Conservation (phyloP, 495 filamentous ascomycete species). For the Melanomma pulvis-pyrius region DNA sequence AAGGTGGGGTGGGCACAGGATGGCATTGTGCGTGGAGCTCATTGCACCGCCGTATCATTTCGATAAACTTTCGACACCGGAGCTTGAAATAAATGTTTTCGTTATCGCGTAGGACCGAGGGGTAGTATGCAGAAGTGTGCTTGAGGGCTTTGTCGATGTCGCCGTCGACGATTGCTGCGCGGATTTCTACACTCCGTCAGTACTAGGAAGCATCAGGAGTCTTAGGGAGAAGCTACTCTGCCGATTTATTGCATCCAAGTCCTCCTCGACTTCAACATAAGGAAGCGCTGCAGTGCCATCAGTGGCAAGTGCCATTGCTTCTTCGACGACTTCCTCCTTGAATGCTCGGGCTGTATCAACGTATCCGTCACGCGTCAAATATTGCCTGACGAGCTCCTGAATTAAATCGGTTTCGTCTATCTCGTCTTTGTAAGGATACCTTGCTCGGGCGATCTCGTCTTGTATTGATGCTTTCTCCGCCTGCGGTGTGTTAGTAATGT, state of each 20-base stretch:
- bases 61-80: slow-evolving; percentile 88
- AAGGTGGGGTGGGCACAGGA: slow-evolving; percentile 32
- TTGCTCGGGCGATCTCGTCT: slow-evolving; percentile 20
- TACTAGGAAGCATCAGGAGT: background rate
- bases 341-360: slow-evolving; percentile 93
- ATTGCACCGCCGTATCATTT: slow-evolving; percentile 88
- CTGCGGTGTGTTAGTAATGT: background rate
- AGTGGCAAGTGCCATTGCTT: slow-evolving; percentile 59
- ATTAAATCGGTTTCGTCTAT: slow-evolving; percentile 74
- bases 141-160: slow-evolving; percentile 90
- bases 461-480: slow-evolving; percentile 25
- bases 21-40: slow-evolving; percentile 47
- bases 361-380: slow-evolving; percentile 92
- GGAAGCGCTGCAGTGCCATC: slow-evolving; percentile 54
- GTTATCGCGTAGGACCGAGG: slow-evolving; percentile 78
- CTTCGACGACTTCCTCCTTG: slow-evolving; percentile 75
- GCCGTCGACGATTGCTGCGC: slow-evolving; percentile 85
- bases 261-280: slow-evolving; percentile 76
- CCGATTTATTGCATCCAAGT: slow-evolving; percentile 81
- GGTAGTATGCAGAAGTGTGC: slow-evolving; percentile 77
- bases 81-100: slow-evolving; percentile 89
- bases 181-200: slow-evolving; percentile 63
- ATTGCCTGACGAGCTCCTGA: slow-evolving; percentile 83
- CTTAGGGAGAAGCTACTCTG: slow-evolving; percentile 64
- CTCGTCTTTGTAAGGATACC: background rate